Conservation (phyloP, 768 basidiomycete genomes). For the Kwoniella sp. region DNA sequence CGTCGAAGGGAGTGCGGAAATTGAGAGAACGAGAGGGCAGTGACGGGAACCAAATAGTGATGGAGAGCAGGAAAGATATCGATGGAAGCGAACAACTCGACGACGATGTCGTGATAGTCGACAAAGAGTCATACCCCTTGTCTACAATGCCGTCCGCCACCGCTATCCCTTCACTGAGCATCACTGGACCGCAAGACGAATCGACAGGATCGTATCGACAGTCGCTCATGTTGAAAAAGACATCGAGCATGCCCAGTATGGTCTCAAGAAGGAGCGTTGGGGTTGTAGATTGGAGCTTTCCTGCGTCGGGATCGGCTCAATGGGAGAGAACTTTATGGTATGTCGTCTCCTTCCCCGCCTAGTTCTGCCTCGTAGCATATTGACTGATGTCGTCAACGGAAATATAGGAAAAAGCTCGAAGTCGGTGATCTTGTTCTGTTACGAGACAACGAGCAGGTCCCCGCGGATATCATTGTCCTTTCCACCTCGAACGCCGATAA, state of each 20-base stretch:
- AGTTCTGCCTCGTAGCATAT: neutral
- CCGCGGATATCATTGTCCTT: conserved; percentile 90
- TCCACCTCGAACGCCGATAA: conserved; percentile 89
- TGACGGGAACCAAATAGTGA: conserved; percentile 66
- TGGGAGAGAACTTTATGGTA: conserved; percentile 92
- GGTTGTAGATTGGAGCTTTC: conserved; percentile 79
- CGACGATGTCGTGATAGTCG: conserved; percentile 15
- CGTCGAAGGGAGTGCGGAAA: conserved; percentile 82
- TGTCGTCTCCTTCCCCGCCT: neutral
- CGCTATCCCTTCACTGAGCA: conserved; percentile 55
- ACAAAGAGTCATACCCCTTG: conserved; percentile 54
- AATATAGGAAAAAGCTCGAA: conserved; percentile 81
- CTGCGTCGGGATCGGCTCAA: conserved; percentile 68
- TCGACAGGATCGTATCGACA: conserved; percentile 6
- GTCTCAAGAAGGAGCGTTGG: conserved; percentile 60
- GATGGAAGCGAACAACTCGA: conserved; percentile 29
- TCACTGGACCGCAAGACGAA: conserved; percentile 13
- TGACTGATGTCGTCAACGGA: neutral
- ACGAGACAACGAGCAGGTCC: conserved; percentile 91
- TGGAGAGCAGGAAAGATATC: conserved; percentile 57
- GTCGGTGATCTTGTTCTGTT: conserved; percentile 94
- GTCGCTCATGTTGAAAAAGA: conserved; percentile 57
- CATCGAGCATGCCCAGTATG: conserved; percentile 37
- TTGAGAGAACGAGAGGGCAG: conserved; percentile 76
- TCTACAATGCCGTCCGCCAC: conserved; percentile 71